Evolutionary conservation across 2,329 filamentous ascomycete genomes (phyloP).

Genomic region (Aspergillus ruber): DNA sequence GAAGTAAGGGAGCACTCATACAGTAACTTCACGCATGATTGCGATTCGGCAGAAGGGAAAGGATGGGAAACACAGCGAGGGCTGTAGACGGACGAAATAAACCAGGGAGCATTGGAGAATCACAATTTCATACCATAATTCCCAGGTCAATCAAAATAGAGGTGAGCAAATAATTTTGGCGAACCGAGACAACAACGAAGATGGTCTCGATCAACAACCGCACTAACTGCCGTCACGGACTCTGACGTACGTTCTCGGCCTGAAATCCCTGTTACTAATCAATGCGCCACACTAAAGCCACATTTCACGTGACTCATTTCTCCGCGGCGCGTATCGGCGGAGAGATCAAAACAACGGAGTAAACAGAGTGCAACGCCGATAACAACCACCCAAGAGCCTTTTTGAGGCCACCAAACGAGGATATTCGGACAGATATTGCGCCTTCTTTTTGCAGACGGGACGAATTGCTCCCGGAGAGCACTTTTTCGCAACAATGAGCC

Average conservation of each 20-base stretch:
- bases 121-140: conserved; percentile 19
- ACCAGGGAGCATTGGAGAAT: conserved; percentile 11
- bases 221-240: background rate
- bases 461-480: background rate
- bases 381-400: background rate
- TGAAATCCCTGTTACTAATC: background rate
- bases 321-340: conserved; percentile 14
- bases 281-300: conserved; percentile 3
- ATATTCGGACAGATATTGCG: background rate
- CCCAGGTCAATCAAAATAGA: conserved; percentile 6
- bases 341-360: conserved; percentile 17
- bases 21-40: conserved; percentile 26
- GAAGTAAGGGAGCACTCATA: conserved; percentile 12
- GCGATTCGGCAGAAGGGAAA: conserved; percentile 10
- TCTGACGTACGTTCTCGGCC: conserved; percentile 21
- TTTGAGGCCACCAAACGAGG: background rate
- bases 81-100: conserved; percentile 7
- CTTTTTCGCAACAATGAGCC: conserved; percentile 14
- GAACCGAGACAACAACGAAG: background rate
- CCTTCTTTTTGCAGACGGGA: background rate
- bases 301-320: conserved; percentile 11
- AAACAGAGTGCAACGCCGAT: conserved; percentile 11
- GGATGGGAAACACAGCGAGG: conserved; percentile 21
- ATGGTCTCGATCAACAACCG: background rate
- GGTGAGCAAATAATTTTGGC: background rate